Conservation (phyloP, 2,329 filamentous ascomycete species). For the Gyromitra esculenta region DNA sequence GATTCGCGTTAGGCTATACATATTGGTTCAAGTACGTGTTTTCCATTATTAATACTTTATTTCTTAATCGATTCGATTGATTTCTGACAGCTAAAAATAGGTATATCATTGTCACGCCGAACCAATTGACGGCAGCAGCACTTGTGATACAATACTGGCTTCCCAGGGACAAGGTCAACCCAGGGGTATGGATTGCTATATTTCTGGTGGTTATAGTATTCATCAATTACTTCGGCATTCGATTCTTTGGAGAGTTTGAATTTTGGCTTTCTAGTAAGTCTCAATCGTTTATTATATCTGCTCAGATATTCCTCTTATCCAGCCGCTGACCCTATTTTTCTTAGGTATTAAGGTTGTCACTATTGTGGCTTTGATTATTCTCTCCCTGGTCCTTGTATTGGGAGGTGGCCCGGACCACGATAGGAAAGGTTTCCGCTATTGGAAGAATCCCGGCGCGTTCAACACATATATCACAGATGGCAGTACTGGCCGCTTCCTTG, state of each 20-base stretch:
- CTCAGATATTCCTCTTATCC: background rate
- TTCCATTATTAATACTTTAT: conserved; percentile 1
- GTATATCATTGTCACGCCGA: conserved; percentile 86
- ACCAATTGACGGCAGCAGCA: conserved; percentile 82
- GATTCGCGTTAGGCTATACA: conserved; percentile 79
- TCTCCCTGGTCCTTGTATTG: conserved; percentile 71
- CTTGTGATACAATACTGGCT: conserved; percentile 84
- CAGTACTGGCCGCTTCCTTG: conserved; percentile 66
- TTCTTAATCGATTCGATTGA: conserved; percentile 27
- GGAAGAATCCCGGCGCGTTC: conserved; percentile 71
- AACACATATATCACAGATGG: conserved; percentile 63
- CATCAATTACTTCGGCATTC: conserved; percentile 76
- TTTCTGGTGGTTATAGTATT: conserved; percentile 71
- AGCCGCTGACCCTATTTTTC: conserved; percentile 59
- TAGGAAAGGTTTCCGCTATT: conserved; percentile 73
- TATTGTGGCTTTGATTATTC: conserved; percentile 72
- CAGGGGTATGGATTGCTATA: conserved; percentile 80
- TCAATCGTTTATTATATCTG: background rate
- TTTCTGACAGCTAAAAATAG: conserved; percentile 61
- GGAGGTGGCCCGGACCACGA: conserved; percentile 73
- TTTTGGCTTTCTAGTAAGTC: conserved; percentile 63
- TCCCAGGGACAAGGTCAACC: conserved; percentile 72
- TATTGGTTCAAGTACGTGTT: conserved; percentile 61
- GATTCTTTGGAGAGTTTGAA: conserved; percentile 75
- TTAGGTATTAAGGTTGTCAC: conserved; percentile 74